Percentiles rank a stretch among this genome's conserved stretches.
These are phyloP conservation scores for Thamnidium elegans DNA, from an alignment of 192 early-diverging fungal species.

Conservation along the genomic window DNA sequence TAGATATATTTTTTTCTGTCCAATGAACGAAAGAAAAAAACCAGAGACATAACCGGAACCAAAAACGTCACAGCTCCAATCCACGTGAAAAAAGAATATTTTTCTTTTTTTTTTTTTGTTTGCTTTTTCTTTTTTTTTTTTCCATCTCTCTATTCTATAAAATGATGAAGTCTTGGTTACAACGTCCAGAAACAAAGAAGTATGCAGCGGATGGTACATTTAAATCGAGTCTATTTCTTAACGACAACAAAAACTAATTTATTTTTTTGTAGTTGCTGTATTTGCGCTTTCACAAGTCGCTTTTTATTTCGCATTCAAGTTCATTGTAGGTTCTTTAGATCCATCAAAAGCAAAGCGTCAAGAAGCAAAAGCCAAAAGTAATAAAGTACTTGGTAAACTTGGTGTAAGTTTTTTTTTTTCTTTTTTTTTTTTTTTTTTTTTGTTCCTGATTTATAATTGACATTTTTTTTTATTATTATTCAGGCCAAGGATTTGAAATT, in stretches of 20 bases:
- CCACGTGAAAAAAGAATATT: not conserved
- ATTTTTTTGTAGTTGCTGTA: conserved; percentile 50
- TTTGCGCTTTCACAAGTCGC: conserved; percentile 88
- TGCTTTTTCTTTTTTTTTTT: not conserved
- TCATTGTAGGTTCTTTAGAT: conserved; percentile 72
- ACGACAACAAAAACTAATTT: not conserved
- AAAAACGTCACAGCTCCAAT: not conserved
- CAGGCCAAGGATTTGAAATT: conserved; percentile 70
- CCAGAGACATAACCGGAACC: too few relatives aligned
- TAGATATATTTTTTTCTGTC: too few relatives aligned
- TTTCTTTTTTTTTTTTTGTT: not conserved
- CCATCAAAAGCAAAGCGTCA: conserved; percentile 66
- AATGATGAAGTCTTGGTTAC: conserved; percentile 32
- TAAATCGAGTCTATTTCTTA: not conserved
- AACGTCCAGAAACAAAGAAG: conserved; percentile 40
- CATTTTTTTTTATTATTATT: not conserved
- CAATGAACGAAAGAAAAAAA: too few relatives aligned
- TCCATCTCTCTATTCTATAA: not conserved
- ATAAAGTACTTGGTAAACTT: conserved; percentile 62
- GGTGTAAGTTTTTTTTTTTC: conserved; percentile 46
- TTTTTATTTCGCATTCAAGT: conserved; percentile 86
- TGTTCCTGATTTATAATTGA: not conserved
- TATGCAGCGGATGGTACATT: conserved; percentile 40
- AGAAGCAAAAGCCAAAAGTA: conserved; percentile 74
- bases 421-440: not conserved